Percentiles rank a stretch among this genome's conserved stretches.
Conservation (phyloP, 129 eudicot genomes). For the Escallonia rubra region DNA sequence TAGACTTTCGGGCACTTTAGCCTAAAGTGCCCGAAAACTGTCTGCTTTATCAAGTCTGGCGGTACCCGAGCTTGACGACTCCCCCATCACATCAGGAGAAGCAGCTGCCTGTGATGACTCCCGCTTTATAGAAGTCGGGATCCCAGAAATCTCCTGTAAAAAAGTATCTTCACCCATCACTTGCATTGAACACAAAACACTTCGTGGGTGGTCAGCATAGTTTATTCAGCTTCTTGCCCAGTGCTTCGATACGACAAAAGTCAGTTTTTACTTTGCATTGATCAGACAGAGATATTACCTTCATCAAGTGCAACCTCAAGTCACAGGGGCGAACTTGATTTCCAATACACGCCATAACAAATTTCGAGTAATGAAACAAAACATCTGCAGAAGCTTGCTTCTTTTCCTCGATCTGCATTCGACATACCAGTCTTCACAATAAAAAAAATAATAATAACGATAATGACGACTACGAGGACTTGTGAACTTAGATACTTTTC, state of each 20-base stretch:
- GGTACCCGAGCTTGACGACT: conserved; percentile 84
- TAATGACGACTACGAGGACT: background rate
- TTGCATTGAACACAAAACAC: too few species aligned
- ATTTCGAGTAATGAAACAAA: conserved; percentile 64
- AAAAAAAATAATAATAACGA: background rate
- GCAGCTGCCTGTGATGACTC: too few species aligned
- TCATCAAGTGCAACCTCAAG: conserved; percentile 94
- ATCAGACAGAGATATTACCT: conserved; percentile 34
- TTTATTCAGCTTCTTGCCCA: too few species aligned
- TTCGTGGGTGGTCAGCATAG: too few species aligned
- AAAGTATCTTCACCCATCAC: too few species aligned
- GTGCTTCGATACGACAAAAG: too few species aligned
- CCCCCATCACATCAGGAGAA: conserved; percentile 75
- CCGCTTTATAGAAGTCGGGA: conserved; percentile 50
- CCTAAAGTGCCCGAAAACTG: conserved; percentile 62
- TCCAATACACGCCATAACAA: conserved; percentile 83
- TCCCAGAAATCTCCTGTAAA: conserved; percentile 39
- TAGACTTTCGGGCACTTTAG: background rate
- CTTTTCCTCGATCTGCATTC: conserved; percentile 68
- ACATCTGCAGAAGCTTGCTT: conserved; percentile 98
- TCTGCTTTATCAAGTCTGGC: conserved; percentile 72
- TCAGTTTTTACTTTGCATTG: too few species aligned
- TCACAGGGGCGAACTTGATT: conserved; percentile 89
- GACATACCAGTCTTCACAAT: conserved; percentile 5
- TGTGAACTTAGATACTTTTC: background rate